Evolutionary conservation across 345 rosid species (phyloP).

Genomic region (Eucalyptus dawsonii): DNA sequence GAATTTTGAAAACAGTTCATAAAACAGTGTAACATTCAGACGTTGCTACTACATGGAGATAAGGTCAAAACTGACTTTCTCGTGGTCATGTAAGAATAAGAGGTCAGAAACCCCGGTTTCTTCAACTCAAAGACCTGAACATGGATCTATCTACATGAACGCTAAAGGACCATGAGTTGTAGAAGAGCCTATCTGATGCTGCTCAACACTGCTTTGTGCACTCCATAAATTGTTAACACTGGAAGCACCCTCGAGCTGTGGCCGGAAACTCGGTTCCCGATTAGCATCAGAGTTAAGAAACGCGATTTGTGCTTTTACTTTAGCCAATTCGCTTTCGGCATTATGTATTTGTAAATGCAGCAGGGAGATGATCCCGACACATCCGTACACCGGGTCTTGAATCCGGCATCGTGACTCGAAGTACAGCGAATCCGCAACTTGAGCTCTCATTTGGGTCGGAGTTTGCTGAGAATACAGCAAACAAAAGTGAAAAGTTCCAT

Average conservation of each 20-base stretch:
- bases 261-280: neutral
- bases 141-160: neutral
- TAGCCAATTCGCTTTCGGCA: constrained; percentile 24
- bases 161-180: neutral
- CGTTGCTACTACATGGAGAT: neutral
- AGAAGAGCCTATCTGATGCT: neutral
- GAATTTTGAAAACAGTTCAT: neutral
- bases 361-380: constrained; percentile 25
- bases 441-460: constrained; percentile 20
- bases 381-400: constrained; percentile 53
- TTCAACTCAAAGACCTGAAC: neutral
- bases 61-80: neutral
- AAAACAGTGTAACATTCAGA: neutral
- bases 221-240: neutral
- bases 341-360: constrained; percentile 35
- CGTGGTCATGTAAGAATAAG: neutral
- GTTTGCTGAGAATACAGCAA: constrained; percentile 19
- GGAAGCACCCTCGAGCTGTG: neutral
- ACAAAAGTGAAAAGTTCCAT: neutral
- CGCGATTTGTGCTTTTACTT: constrained; percentile 33
- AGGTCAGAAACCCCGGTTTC: neutral
- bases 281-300: neutral
- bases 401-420: constrained; percentile 50
- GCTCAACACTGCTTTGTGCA: neutral
- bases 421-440: constrained; percentile 36